Base-by-base conservation (phyloP, 768 basidiomycete genomes). In the Clitopilus hobsonii region DNA sequence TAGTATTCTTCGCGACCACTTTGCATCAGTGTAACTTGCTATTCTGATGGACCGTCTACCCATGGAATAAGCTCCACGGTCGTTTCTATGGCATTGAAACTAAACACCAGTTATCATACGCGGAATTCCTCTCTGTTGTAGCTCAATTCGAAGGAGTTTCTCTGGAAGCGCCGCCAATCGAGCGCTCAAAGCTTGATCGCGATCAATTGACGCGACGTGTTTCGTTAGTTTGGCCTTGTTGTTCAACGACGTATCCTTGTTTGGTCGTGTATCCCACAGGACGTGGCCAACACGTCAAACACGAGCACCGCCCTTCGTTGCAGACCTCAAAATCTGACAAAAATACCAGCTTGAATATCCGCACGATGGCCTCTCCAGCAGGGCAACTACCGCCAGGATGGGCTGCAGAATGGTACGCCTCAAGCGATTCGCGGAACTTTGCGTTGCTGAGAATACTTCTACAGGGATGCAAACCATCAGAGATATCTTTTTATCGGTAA, bases 311-410 rank as follows among this genome's bases (percentile, higher is more conserved):
- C 52, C 30, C 60, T 50, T 52, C 51, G 28, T 51, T 20, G 22
- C 18, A 16, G 41, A 45, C 41, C 41, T 45, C 26, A 32, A 49
- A 51, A 51, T 51, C 49, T 51, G 8, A 28, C 49, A n/a, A 51
- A 27, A 36, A 51, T 13, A 27, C 49, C 25, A 32, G 57, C 55
- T 57, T 60, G 29, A 49, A 52, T 23, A 24, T 50, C 50, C 56
- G 59, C 60, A 63, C 56, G 50, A 82, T 82, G 81, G 77, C 79
- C 53, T 74, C 79, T 64, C 75, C 77, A 58, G 71, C 68, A 60
- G 81, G 84, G 65, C 84, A 91, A 69, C 72, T 97, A 30, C 95
- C 95, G 56, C 88, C 88, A 59, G 95, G 94, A 38, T 97, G 95
- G 95, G 78, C 81, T 59, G 90, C 92, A 67, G 88, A 95, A 79